phyloP scores from a whole-genome alignment of 176 grass and related monocot species.

The Zoysia japonica region DNA sequence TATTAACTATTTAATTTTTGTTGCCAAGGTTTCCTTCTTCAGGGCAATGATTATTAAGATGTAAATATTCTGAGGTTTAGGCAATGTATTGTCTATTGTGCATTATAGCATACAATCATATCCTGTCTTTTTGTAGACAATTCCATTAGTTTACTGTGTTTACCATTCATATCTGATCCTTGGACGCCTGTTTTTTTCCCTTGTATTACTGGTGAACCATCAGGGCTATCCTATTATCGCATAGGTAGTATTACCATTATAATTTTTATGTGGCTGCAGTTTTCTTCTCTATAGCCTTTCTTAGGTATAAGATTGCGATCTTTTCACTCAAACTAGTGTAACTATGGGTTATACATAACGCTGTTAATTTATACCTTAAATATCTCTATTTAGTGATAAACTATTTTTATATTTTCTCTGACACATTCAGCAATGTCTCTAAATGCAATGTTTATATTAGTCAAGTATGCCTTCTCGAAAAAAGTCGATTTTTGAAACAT shows the following conservation, averaged over 20 bases:
- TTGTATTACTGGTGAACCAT: conserved; percentile 17
- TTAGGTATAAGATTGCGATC: neutral
- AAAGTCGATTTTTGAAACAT: neutral
- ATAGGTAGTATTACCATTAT: conserved; percentile 8
- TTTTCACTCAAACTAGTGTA: neutral
- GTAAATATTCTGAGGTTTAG: conserved; percentile 18
- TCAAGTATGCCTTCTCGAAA: conserved; percentile 1
- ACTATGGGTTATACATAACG: neutral
- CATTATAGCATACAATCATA: conserved; percentile 13
- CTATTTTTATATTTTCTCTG: neutral
- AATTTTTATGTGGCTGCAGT: neutral
- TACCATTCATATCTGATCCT: conserved; percentile 15
- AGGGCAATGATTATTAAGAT: conserved; percentile 10
- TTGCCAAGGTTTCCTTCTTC: conserved; percentile 19
- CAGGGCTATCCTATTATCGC: neutral
- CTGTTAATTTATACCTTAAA: neutral
- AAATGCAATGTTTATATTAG: conserved; percentile 5
- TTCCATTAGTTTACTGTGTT: neutral
- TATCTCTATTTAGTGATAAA: neutral
- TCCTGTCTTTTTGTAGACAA: neutral
- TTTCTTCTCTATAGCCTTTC: neutral
- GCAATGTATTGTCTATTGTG: neutral
- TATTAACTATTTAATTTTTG: conserved; percentile 1
- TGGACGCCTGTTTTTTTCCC: neutral
- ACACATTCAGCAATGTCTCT: neutral